A percentile compares a stretch with the other conserved stretches of the same genome.
Evolutionary conservation across 2,329 filamentous ascomycete species (phyloP).

Genomic region (Venturia asperata): DNA sequence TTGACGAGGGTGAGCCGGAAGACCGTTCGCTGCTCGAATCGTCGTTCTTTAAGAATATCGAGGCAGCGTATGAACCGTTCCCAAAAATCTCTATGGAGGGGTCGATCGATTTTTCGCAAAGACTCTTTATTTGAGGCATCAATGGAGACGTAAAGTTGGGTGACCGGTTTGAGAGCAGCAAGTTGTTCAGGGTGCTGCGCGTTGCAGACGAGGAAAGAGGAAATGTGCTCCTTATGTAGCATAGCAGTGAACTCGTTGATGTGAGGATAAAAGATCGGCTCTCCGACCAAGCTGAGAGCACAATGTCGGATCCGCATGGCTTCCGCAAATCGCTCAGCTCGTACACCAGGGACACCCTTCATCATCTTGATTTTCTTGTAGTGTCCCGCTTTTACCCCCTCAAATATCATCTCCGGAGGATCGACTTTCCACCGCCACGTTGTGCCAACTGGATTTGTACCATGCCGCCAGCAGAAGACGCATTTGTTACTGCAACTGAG

Average conservation of each 20-base stretch:
- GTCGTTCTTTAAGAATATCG: slow-evolving; percentile 76
- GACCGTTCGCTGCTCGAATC: slow-evolving; percentile 82
- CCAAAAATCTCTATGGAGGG: slow-evolving; percentile 94
- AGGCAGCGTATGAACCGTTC: slow-evolving; percentile 88
- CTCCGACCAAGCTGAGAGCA: slow-evolving; percentile 83
- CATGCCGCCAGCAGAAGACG: slow-evolving; percentile 97
- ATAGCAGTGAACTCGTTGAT: slow-evolving; percentile 87
- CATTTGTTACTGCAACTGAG: slow-evolving; percentile 97
- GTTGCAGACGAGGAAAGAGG: slow-evolving; percentile 93
- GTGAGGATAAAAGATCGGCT: slow-evolving; percentile 97
- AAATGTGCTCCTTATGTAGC: slow-evolving; percentile 80
- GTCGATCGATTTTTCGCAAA: slow-evolving; percentile 80
- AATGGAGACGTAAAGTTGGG: slow-evolving; percentile 93
- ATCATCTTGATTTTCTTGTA: slow-evolving; percentile 98
- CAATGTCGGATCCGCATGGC: slow-evolving; percentile 92
- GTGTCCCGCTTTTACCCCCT: slow-evolving; percentile 82
- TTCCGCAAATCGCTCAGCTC: slow-evolving; percentile 85
- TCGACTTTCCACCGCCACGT: slow-evolving; percentile 97
- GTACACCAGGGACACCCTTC: slow-evolving; percentile 84
- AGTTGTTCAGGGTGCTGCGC: slow-evolving; percentile 93
- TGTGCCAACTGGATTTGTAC: slow-evolving; percentile 92
- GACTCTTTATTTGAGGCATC: slow-evolving; percentile 88
- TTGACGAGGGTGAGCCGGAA: slow-evolving; percentile 94
- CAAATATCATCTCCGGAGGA: slow-evolving; percentile 79
- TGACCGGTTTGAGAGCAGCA: slow-evolving; percentile 72